Conservation (phyloP, 2,329 filamentous ascomycete species). For the Aspergillus arachidicola region DNA sequence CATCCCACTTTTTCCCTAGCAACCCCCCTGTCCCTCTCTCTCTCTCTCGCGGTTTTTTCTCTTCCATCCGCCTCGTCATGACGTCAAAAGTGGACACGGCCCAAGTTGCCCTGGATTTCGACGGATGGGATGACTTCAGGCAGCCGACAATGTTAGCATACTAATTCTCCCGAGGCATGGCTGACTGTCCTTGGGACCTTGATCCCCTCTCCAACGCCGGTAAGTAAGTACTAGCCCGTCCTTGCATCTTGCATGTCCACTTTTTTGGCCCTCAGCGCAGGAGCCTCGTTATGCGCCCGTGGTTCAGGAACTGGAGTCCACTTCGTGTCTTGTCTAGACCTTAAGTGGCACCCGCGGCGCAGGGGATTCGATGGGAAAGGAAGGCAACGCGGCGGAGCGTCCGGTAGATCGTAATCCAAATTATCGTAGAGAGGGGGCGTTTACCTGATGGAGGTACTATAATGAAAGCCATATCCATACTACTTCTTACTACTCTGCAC, state of each 20-base stretch:
- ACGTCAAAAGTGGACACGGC: neutral
- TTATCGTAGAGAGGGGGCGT: neutral
- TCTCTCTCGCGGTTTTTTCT: neutral
- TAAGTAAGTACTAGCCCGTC: neutral
- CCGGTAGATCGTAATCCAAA: conserved; percentile 9
- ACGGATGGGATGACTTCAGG: neutral
- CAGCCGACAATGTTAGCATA: too few species aligned
- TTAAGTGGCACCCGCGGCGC: neutral
- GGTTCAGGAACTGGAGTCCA: conserved; percentile 17
- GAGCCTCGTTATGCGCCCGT: conserved; percentile 7
- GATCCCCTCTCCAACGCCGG: neutral
- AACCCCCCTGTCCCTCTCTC: neutral
- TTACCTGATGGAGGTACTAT: neutral
- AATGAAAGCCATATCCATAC: neutral
- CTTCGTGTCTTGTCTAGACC: conserved; percentile 9
- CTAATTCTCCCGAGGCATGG: neutral
- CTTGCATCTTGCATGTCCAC: neutral
- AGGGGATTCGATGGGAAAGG: neutral
- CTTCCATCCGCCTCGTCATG: neutral
- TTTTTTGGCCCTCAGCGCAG: neutral
- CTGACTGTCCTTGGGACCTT: neutral
- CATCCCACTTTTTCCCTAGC: neutral
- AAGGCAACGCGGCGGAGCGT: conserved; percentile 12
- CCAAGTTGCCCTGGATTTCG: neutral
- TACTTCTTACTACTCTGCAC: neutral